Evolutionary conservation across 2,329 filamentous ascomycete species (phyloP).

Genomic region (Blumeria graminis): DNA sequence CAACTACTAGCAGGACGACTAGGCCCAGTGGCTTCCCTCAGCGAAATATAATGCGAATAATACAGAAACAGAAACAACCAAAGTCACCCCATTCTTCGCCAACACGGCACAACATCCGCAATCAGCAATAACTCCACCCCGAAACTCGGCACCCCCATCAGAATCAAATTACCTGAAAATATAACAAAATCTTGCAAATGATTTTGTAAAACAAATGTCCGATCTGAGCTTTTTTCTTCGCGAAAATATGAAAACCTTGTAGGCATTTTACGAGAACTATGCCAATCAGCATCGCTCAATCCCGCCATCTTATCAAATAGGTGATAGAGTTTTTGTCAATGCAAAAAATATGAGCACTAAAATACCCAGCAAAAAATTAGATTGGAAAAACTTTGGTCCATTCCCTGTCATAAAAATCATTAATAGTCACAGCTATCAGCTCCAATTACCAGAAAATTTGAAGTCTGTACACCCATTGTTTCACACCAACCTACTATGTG

Average conservation of each 20-base stretch:
- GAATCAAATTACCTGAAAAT: not conserved
- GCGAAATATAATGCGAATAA: not conserved
- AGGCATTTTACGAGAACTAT: slow-evolving; percentile 1
- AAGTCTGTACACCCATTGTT: slow-evolving; percentile 2
- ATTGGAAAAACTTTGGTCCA: slow-evolving; percentile 1
- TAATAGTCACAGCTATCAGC: slow-evolving; percentile 1
- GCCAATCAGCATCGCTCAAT: not conserved
- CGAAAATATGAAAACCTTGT: slow-evolving; percentile 1
- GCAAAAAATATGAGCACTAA: slow-evolving; percentile 1
- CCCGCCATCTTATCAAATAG: not conserved
- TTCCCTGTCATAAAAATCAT: not conserved
- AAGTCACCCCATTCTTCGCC: not conserved
- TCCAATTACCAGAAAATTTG: slow-evolving; percentile 1
- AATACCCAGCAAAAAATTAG: slow-evolving; percentile 1
- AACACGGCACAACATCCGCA: not conserved
- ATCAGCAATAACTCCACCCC: not conserved
- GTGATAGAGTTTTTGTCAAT: not conserved
- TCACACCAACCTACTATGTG: slow-evolving; percentile 3
- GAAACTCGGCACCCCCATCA: not conserved
- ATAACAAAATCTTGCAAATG: too few species aligned
- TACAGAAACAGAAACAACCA: not conserved
- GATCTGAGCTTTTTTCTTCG: not conserved
- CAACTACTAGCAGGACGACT: not conserved
- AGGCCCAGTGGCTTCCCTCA: not conserved
- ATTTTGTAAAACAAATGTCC: not conserved